Conservation (phyloP, 768 basidiomycete species). For the Kondoa subrosea region DNA sequence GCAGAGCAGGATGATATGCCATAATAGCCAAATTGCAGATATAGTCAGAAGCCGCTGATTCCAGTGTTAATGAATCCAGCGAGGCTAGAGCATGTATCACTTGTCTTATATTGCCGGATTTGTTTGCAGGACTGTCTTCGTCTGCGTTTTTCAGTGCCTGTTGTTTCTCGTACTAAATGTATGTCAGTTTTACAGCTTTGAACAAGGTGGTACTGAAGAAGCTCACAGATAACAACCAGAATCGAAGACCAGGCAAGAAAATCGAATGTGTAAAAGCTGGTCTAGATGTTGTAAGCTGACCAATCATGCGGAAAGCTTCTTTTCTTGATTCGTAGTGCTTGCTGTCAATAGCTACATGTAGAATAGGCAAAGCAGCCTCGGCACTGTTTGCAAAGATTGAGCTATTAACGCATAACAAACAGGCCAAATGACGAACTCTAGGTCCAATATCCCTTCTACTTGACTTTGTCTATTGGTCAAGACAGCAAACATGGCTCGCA, state of each 20-base stretch:
- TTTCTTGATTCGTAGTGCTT: conserved; percentile 43
- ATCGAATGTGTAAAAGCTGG: not conserved
- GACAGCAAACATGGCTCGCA: conserved; percentile 45
- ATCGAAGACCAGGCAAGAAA: not conserved
- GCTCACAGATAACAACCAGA: not conserved
- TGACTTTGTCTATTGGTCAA: conserved; percentile 20
- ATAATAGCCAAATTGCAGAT: not conserved
- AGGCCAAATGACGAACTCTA: conserved; percentile 38
- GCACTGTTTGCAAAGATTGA: conserved; percentile 30
- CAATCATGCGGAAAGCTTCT: conserved; percentile 37
- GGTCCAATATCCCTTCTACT: conserved; percentile 36
- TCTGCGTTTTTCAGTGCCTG: not conserved
- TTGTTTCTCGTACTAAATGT: not conserved
- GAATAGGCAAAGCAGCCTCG: conserved; percentile 45
- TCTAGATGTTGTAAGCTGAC: not conserved
- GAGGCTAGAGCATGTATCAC: not conserved
- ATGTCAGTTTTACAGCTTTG: not conserved
- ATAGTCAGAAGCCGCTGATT: not conserved
- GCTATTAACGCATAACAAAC: conserved; percentile 33
- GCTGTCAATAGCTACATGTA: conserved; percentile 53
- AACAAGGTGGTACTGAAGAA: not conserved
- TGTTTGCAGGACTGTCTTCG: not conserved
- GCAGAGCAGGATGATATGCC: conserved; percentile 7
- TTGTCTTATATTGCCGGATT: not conserved
- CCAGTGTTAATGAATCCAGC: not conserved